Percentiles rank a stretch among this genome's conserved stretches.
These are phyloP conservation scores for Flaveria brownii DNA, from an alignment of 129 eudicot genomes.

Conservation along the genomic window DNA sequence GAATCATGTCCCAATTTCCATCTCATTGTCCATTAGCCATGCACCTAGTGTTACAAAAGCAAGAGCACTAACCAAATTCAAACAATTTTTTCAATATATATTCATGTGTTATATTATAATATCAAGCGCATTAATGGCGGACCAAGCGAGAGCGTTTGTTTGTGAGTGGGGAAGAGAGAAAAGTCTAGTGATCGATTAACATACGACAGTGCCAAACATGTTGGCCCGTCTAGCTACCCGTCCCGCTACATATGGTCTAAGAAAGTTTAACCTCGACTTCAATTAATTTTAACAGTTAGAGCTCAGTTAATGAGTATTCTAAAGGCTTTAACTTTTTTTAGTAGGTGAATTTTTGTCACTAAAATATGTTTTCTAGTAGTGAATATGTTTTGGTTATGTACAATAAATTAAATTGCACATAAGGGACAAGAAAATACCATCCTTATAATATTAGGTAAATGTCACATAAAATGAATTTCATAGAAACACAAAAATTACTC, in stretches of 20 bases:
- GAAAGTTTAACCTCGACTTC: too few species aligned
- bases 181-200: too few species aligned
- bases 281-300: too few species aligned
- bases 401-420: neutral
- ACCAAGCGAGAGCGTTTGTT: too few species aligned
- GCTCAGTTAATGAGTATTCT: too few species aligned
- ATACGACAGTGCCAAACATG: too few species aligned
- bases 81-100: neutral
- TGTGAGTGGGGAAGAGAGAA: too few species aligned
- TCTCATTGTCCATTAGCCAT: constrained; percentile 31
- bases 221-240: too few species aligned
- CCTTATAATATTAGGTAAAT: neutral
- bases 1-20: constrained; percentile 28
- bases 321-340: too few species aligned
- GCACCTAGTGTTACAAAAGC: constrained; percentile 29
- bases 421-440: neutral
- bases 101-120: neutral
- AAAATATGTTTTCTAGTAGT: neutral
- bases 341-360: neutral
- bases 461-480: neutral
- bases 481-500: neutral
- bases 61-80: constrained; percentile 18
- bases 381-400: neutral
- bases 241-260: too few species aligned
- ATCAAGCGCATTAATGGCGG: neutral